phyloP scores from a whole-genome alignment of 139 green algal species.

The Raphidocelis subcapitata region DNA sequence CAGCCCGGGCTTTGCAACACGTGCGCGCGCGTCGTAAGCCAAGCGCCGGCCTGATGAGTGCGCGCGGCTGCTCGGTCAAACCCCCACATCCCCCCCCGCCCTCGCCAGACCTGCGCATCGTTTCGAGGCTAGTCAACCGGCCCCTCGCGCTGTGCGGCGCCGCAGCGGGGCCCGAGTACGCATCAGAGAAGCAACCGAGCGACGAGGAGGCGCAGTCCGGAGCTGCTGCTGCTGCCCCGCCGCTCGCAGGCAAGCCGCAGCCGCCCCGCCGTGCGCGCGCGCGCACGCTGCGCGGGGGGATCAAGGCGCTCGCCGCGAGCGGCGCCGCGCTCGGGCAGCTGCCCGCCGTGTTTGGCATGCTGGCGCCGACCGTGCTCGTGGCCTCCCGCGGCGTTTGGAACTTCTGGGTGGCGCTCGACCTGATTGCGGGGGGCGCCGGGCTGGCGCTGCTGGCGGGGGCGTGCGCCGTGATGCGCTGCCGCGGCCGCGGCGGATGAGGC shows the following conservation, averaged over 20 bases:
- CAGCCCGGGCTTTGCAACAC: too few species aligned
- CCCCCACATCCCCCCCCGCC: too few species aligned
- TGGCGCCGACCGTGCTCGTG: neutral
- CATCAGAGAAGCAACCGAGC: too few species aligned
- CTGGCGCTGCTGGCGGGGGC: neutral
- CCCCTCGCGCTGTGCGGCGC: constrained; percentile 1
- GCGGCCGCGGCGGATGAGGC: too few species aligned
- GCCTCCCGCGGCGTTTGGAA: neutral
- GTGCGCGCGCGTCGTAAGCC: too few species aligned
- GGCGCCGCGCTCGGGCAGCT: neutral
- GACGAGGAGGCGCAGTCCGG: neutral
- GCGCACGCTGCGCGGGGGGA: neutral
- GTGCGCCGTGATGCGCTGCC: neutral
- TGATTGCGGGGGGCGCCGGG: neutral
- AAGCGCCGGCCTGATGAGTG: too few species aligned
- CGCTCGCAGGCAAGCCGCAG: too few species aligned
- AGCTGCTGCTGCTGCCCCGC: neutral
- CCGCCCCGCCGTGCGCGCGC: neutral
- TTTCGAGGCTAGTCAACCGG: neutral
- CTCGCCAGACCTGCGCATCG: neutral
- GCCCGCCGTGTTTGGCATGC: neutral
- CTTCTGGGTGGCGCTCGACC: constrained; percentile 4
- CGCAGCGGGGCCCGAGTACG: too few species aligned
- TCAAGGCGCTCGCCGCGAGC: neutral
- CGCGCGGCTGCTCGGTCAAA: too few species aligned